Evolutionary conservation across 1,284 basidiomycete genomes (phyloP).

Genomic region (Thecaphora thlaspeos): DNA sequence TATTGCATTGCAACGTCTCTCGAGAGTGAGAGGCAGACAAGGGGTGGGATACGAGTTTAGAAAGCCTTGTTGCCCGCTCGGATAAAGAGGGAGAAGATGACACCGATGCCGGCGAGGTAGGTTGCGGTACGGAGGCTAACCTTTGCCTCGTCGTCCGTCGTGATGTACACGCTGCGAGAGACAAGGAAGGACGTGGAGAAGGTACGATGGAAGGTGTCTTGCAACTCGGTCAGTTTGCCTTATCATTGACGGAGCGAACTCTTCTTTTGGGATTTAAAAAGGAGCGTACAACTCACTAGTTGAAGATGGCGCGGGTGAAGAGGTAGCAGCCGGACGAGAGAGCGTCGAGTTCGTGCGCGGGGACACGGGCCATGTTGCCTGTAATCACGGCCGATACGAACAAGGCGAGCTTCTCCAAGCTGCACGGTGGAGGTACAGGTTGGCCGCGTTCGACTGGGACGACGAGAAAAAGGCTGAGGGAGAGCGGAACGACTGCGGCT

Average conservation of each 20-base stretch:
- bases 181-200: neutral
- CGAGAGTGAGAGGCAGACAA: no score
- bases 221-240: neutral
- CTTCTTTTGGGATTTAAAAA: no score
- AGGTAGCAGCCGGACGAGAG: slow-evolving; percentile 35
- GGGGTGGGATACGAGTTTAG: slow-evolving; percentile 5
- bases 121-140: slow-evolving; percentile 14
- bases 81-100: slow-evolving; percentile 35
- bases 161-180: slow-evolving; percentile 24
- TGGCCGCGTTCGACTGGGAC: slow-evolving; percentile 5
- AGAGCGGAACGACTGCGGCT: slow-evolving; percentile 9
- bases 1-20: no score
- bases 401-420: slow-evolving; percentile 5
- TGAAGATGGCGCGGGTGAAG: slow-evolving; percentile 33
- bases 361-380: slow-evolving; percentile 41
- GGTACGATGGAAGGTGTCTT: neutral
- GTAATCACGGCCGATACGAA: slow-evolving; percentile 35
- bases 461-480: slow-evolving; percentile 3
- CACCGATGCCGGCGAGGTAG: slow-evolving; percentile 23
- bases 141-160: slow-evolving; percentile 11
- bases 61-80: slow-evolving; percentile 19
- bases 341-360: slow-evolving; percentile 35
- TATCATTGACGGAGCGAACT: no score
- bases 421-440: slow-evolving; percentile 22
- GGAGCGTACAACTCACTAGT: slow-evolving; percentile 16